These are phyloP conservation scores for Rhexocercosporidium sp. DNA, from an alignment of 2,329 filamentous ascomycete species.

Conservation along the genomic window DNA sequence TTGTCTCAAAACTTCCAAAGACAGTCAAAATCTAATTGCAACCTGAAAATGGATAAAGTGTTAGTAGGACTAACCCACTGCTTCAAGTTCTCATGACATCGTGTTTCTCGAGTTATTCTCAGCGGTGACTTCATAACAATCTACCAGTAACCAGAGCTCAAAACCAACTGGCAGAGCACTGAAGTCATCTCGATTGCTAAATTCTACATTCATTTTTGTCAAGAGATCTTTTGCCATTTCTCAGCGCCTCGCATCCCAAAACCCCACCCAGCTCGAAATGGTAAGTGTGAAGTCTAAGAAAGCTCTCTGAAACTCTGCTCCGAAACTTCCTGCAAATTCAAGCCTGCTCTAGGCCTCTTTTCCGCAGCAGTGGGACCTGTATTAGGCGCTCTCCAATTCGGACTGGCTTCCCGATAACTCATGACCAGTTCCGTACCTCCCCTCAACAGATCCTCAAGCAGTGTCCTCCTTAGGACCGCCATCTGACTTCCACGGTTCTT, in stretches of 20 bases:
- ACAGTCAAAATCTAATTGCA: no score
- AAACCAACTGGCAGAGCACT: no score
- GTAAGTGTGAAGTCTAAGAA: not conserved
- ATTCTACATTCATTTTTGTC: no score
- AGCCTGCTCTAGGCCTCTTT: constrained; percentile 12
- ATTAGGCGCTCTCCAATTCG: constrained; percentile 6
- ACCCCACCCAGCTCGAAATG: not conserved
- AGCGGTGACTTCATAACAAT: no score
- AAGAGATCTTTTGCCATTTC: no score
- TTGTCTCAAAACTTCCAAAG: no score
- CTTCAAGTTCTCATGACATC: no score
- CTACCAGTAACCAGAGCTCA: no score
- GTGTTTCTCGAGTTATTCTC: no score
- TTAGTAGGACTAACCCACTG: no score
- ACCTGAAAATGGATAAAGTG: no score
- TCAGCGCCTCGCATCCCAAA: not conserved
- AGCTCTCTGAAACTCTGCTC: constrained; percentile 27
- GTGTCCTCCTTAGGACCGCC: constrained; percentile 45
- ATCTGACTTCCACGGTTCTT: constrained; percentile 50
- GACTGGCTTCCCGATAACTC: constrained; percentile 30
- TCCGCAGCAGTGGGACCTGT: constrained; percentile 14
- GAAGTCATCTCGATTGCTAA: no score
- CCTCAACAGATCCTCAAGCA: constrained; percentile 56
- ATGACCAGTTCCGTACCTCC: constrained; percentile 50
- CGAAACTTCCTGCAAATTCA: constrained; percentile 26